Conservation (phyloP, 805 yeast genomes). For the Huiozyma naganishii region DNA sequence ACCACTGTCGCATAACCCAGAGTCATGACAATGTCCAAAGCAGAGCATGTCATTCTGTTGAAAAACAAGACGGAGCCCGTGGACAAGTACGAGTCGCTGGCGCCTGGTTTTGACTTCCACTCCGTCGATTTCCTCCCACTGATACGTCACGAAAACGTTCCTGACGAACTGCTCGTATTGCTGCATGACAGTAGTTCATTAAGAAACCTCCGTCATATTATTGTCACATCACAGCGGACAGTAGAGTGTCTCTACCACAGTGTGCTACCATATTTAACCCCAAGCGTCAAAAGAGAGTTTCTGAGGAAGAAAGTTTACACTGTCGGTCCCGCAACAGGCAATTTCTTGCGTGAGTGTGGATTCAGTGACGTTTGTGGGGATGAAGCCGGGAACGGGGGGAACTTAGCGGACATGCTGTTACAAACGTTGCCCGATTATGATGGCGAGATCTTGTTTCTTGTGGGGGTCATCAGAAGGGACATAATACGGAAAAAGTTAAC, state of each 20-base stretch:
- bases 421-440: conserved; percentile 17
- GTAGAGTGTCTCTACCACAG: conserved; percentile 61
- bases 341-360: conserved; percentile 48
- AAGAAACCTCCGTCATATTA: conserved; percentile 37
- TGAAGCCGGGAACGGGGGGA: conserved; percentile 71
- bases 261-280: conserved; percentile 23
- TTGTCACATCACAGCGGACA: conserved; percentile 85
- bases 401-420: conserved; percentile 54
- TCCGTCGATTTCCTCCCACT: conserved; percentile 59
- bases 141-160: conserved; percentile 47
- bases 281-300: conserved; percentile 17
- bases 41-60: conserved; percentile 37
- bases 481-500: conserved; percentile 57
- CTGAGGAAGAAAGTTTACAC: conserved; percentile 56
- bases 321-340: conserved; percentile 83
- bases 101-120: conserved; percentile 27
- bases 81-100: conserved; percentile 51
- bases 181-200: conserved; percentile 36
- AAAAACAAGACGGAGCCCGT: conserved; percentile 62
- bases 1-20: too few species aligned
- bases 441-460: conserved; percentile 50
- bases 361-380: conserved; percentile 54
- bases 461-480: conserved; percentile 79
- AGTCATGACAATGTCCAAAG: not conserved
- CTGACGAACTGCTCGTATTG: conserved; percentile 33